phyloP scores from a whole-genome alignment of 768 basidiomycete species.

The Mycena rosella region DNA sequence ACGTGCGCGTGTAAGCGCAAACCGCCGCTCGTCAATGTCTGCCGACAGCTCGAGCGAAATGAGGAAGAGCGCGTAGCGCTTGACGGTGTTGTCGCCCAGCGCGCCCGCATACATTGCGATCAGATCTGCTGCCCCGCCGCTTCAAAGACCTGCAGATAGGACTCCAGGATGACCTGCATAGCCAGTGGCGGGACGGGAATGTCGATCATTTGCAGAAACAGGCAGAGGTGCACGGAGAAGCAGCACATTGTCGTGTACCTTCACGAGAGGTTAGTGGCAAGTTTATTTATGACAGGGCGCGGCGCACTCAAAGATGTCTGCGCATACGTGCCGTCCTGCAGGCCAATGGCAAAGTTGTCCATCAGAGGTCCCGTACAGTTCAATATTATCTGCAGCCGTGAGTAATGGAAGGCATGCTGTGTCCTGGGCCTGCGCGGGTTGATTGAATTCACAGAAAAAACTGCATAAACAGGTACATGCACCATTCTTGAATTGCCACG shows the following conservation, averaged over 20 bases:
- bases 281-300: neutral
- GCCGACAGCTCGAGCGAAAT: constrained; percentile 77
- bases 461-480: constrained; percentile 37
- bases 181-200: constrained; percentile 78
- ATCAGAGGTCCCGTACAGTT: constrained; percentile 77
- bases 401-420: constrained; percentile 84
- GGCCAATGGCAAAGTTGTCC: constrained; percentile 71
- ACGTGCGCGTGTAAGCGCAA: constrained; percentile 79
- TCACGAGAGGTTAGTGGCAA: neutral
- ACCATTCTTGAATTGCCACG: constrained; percentile 77
- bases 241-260: constrained; percentile 82
- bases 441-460: constrained; percentile 21
- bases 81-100: constrained; percentile 90
- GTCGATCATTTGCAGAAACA: constrained; percentile 89
- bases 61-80: constrained; percentile 93
- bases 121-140: constrained; percentile 80
- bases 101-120: constrained; percentile 96
- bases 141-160: constrained; percentile 92
- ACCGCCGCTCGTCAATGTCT: constrained; percentile 72
- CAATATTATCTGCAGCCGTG: constrained; percentile 84
- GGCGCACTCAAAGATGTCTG: constrained; percentile 69
- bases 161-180: constrained; percentile 86
- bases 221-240: constrained; percentile 94
- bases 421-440: constrained; percentile 62
- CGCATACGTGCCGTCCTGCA: constrained; percentile 65